These are phyloP conservation scores for Conidiobolus coronatus DNA, from an alignment of 371 early-diverging fungal species.

Conservation along the genomic window DNA sequence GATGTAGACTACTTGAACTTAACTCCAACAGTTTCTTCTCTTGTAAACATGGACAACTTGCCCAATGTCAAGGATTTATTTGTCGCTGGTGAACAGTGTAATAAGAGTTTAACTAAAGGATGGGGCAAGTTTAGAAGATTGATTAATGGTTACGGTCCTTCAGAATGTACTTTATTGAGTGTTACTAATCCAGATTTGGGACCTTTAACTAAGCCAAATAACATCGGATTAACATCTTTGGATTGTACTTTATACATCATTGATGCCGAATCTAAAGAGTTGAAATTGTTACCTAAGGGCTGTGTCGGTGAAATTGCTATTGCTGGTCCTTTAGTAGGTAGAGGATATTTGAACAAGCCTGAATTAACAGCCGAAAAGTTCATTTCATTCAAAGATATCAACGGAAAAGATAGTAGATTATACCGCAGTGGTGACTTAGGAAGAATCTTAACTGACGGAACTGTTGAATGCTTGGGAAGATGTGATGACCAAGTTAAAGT, in stretches of 20 bases:
- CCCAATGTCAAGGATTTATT: too few relatives aligned
- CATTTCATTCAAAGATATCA: too few relatives aligned
- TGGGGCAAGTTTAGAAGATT: too few relatives aligned
- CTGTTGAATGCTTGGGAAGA: constrained; percentile 88
- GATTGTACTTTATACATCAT: constrained; percentile 4
- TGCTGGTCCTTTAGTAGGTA: constrained; percentile 7
- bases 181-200: constrained; percentile 72
- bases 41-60: too few relatives aligned
- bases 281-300: constrained; percentile 2
- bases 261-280: too few relatives aligned
- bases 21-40: too few relatives aligned
- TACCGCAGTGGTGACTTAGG: constrained; percentile 94
- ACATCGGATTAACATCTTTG: constrained; percentile 4
- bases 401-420: constrained; percentile 79
- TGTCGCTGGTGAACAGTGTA: too few relatives aligned
- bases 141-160: too few relatives aligned
- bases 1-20: too few relatives aligned
- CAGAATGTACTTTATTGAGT: too few relatives aligned
- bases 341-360: constrained; percentile 9
- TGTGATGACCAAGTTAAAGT: constrained; percentile 97
- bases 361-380: constrained; percentile 7
- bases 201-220: constrained; percentile 58
- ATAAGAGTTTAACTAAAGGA: too few relatives aligned
- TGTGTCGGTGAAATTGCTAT: constrained; percentile 9
- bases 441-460: constrained; percentile 79